These are phyloP conservation scores for Hymenotorrendiella dingleyae DNA, from an alignment of 2,329 filamentous ascomycete species.

Conservation along the genomic window DNA sequence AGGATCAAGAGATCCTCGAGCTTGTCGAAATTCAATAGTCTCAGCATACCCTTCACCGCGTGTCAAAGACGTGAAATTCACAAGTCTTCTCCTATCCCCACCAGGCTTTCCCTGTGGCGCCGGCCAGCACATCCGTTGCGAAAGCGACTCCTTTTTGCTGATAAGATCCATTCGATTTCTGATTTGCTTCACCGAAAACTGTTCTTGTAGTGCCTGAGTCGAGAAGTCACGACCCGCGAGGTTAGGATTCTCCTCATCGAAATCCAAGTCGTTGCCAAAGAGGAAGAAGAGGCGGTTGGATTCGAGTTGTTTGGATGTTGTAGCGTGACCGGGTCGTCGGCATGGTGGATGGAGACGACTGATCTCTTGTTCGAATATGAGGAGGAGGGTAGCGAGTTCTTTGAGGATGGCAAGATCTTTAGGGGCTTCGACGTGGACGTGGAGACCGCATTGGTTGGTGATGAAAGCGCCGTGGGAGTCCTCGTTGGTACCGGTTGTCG, in stretches of 20 bases:
- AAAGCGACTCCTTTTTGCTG: neutral
- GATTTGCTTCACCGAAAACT: neutral
- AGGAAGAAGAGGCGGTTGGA: slow-evolving; percentile 21
- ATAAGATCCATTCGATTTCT: slow-evolving; percentile 1
- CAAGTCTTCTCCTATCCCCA: slow-evolving; percentile 12
- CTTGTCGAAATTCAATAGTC: slow-evolving; percentile 25
- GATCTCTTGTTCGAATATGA: slow-evolving; percentile 26
- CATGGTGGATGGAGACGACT: slow-evolving; percentile 20
- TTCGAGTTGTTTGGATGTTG: slow-evolving; percentile 7
- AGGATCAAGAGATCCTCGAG: slow-evolving; percentile 15
- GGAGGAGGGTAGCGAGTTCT: slow-evolving; percentile 19
- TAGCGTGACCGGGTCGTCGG: slow-evolving; percentile 16
- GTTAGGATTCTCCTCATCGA: slow-evolving; percentile 1
- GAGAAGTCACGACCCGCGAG: slow-evolving; percentile 4
- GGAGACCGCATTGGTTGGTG: slow-evolving; percentile 24
- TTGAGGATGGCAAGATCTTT: slow-evolving; percentile 12
- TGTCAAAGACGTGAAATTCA: slow-evolving; percentile 16
- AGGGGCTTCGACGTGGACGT: slow-evolving; percentile 23
- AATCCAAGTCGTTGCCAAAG: neutral
- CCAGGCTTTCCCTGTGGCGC: neutral
- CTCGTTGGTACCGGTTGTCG: slow-evolving; percentile 3
- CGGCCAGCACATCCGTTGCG: slow-evolving; percentile 13
- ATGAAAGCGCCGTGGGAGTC: slow-evolving; percentile 17
- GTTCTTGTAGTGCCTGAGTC: neutral
- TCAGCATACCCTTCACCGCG: slow-evolving; percentile 2